These are phyloP conservation scores for Alternaria sp. DNA, from an alignment of 2,329 filamentous ascomycete species.

Conservation along the genomic window DNA sequence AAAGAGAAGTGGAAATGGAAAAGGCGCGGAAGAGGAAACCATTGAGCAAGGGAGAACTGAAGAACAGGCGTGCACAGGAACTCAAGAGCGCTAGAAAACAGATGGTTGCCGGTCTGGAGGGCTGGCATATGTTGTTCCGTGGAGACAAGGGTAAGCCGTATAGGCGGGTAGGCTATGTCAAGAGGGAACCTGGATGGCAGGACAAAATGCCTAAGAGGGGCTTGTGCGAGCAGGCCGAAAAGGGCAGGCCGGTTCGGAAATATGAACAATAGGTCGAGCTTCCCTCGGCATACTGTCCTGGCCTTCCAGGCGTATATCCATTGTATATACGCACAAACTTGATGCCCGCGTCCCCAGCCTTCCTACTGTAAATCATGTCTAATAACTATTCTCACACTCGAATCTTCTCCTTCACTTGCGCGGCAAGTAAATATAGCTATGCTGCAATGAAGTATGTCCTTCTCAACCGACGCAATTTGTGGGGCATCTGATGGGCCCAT, in stretches of 20 bases:
- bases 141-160: conserved; percentile 77
- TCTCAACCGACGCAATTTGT: neutral
- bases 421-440: neutral
- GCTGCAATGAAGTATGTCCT: neutral
- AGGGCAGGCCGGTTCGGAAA: conserved; percentile 65
- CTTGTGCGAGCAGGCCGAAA: conserved; percentile 74
- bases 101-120: conserved; percentile 71
- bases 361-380: neutral
- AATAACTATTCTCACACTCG: neutral
- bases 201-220: conserved; percentile 63
- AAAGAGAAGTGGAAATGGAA: conserved; percentile 35
- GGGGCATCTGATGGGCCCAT: neutral
- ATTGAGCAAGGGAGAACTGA: conserved; percentile 47
- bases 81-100: conserved; percentile 66
- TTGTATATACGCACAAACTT: neutral
- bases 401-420: neutral
- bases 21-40: conserved; percentile 29
- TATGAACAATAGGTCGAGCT: conserved; percentile 19
- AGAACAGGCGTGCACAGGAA: conserved; percentile 68
- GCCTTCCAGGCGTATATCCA: neutral
- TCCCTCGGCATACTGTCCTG: neutral
- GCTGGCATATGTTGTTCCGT: conserved; percentile 84
- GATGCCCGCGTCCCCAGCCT: neutral
- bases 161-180: conserved; percentile 76
- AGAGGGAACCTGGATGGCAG: conserved; percentile 67